Evolutionary conservation across 345 rosid genomes (phyloP), one percentile per base, ranked within the genome.

Genomic region (Litchi chinensis): DNA sequence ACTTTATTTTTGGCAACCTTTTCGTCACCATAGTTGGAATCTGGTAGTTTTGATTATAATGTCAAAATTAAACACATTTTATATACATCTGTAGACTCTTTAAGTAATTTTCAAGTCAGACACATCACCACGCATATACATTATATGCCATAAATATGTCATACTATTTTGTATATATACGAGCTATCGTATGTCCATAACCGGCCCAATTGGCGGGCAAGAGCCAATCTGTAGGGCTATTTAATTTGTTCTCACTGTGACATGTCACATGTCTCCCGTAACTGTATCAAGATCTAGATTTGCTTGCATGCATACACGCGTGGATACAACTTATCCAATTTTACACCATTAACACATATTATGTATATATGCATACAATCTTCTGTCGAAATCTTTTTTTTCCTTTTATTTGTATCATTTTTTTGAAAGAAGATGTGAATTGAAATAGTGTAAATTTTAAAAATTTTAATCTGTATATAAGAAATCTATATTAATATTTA

Each of bases 21-120:
- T 57, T 12, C 8, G 12, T 68, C 71, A 79, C 65, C 9, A 16
- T 54, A 76, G 39, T 76, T 78, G 74, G 87, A 85, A 87, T 85
- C 85, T 65, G 82, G 74, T 75, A 76, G 54, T 62, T 26, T 70
- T 65, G 73, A 72, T 62, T 59, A 52, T 66, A 44, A 71, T 28
- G 41, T 43, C 11, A 76, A 71, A 74, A 75, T 32, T 5, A 59
- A 37, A 59, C 37, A 40, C 67, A 28, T 63, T 56, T 74, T 56
- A 71, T n/a, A 76, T 28, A 65, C 13, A 73, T 40, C 68, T 22
- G 52, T 64, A 63, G 65, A 63, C 65, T 52, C 37, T 32, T 32
- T 32, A 32, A 32, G 37, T 64, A 12, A 37, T 32, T 75, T 78
- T 81, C 78, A 32, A 32, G 37, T 48, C 60, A 5, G 15, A 56